Percentiles rank a stretch among this genome's conserved stretches.
Evolutionary conservation across 106 monocot genomes (phyloP).

Genomic region (Apostasia ramifera): DNA sequence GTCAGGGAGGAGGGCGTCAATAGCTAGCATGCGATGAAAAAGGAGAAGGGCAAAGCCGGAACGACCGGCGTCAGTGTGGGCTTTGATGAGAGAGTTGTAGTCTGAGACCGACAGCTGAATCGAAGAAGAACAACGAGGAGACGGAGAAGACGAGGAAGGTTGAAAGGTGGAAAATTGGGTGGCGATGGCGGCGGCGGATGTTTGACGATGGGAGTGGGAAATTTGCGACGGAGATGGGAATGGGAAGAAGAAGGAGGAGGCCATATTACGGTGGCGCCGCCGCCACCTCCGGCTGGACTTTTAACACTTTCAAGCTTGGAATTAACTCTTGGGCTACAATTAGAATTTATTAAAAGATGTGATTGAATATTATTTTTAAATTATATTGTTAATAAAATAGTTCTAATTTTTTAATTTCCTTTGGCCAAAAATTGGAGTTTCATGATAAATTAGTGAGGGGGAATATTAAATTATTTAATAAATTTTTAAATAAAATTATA

Average conservation of each 20-base stretch:
- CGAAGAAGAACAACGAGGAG: background rate
- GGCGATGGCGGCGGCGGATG: background rate
- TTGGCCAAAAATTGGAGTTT: too few relatives aligned
- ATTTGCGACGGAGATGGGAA: background rate
- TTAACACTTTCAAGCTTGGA: too few relatives aligned
- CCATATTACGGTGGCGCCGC: background rate
- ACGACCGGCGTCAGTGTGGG: constrained; percentile 3
- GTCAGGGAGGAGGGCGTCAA: constrained; percentile 1
- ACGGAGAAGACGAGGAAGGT: background rate
- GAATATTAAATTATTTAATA: too few relatives aligned
- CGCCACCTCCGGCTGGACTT: too few relatives aligned
- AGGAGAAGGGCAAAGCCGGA: constrained; percentile 4
- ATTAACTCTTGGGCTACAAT: too few relatives aligned
- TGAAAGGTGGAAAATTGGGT: background rate
- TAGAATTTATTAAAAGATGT: too few relatives aligned
- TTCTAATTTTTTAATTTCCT: too few relatives aligned
- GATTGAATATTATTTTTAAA: too few relatives aligned
- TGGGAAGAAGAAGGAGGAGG: background rate
- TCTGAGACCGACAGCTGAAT: background rate
- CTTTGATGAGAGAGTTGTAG: constrained; percentile 16
- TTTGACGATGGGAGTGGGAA: background rate
- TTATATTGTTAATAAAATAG: too few relatives aligned
- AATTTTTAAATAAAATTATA: too few relatives aligned
- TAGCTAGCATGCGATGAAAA: constrained; percentile 4
- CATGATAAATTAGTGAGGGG: too few relatives aligned